Evolutionary conservation across 257 asterid genomes (phyloP).

Genomic region (Solanum lycopersicoides): DNA sequence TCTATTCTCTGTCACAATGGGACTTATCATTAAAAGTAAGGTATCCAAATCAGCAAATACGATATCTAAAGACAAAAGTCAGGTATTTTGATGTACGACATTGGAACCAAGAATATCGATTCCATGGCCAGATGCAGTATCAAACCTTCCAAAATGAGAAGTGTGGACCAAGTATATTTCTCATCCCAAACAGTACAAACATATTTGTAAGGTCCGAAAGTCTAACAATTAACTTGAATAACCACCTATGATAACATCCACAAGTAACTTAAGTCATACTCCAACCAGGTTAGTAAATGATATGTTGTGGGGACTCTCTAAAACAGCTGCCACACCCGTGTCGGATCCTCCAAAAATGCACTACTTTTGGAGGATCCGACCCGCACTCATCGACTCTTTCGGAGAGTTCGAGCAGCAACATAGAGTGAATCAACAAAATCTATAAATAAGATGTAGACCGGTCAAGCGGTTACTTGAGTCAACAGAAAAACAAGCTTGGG

Average conservation of each 20-base stretch:
- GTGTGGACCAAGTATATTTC: background rate
- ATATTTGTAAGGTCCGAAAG: background rate
- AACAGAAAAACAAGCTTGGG: background rate
- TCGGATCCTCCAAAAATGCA: background rate
- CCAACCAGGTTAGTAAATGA: background rate
- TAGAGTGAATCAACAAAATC: background rate
- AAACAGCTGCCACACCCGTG: background rate
- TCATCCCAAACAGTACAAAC: background rate
- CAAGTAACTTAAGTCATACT: background rate
- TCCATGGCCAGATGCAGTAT: background rate
- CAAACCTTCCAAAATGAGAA: background rate
- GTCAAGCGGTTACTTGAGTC: background rate
- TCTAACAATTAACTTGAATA: background rate
- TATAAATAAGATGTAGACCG: background rate
- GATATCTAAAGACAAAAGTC: background rate
- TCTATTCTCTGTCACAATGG: background rate
- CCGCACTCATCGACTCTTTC: background rate
- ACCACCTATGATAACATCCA: background rate
- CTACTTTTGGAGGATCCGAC: background rate
- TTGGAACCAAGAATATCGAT: background rate
- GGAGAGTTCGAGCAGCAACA: background rate
- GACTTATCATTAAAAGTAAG: background rate
- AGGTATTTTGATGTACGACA: background rate
- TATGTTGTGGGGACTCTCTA: background rate
- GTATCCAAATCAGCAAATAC: background rate